phyloP scores from a whole-genome alignment of 2,329 filamentous ascomycete genomes.

The Epichloe brachyelytri region DNA sequence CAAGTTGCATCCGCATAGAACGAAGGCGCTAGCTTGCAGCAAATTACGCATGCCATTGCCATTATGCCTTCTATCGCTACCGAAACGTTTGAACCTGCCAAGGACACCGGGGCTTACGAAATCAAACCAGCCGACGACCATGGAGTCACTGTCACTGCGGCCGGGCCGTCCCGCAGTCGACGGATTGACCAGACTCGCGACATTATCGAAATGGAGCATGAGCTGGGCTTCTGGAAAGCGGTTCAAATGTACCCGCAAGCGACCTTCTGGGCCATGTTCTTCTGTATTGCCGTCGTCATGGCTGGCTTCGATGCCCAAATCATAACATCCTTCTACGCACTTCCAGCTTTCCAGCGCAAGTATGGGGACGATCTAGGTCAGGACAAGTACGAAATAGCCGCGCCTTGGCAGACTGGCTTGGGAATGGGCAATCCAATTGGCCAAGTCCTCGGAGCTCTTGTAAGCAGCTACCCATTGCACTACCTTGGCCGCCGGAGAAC shows the following conservation, averaged over 20 bases:
- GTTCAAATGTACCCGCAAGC: slow-evolving; percentile 25
- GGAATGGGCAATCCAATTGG: slow-evolving; percentile 32
- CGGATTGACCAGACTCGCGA: slow-evolving; percentile 12
- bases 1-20: too few species aligned
- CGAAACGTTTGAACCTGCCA: not conserved
- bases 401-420: slow-evolving; percentile 36
- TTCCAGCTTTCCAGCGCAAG: slow-evolving; percentile 17
- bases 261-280: slow-evolving; percentile 17
- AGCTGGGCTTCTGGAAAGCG: slow-evolving; percentile 17
- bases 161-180: slow-evolving; percentile 4
- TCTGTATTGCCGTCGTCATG: slow-evolving; percentile 19
- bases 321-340: slow-evolving; percentile 26
- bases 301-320: slow-evolving; percentile 23
- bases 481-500: slow-evolving; percentile 31
- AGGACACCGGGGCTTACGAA: not conserved
- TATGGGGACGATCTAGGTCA: slow-evolving; percentile 22
- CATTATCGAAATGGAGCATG: slow-evolving; percentile 13
- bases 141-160: not conserved
- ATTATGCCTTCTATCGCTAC: not conserved
- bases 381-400: slow-evolving; percentile 25
- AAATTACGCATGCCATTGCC: too few species aligned
- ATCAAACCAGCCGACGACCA: not conserved
- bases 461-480: slow-evolving; percentile 19
- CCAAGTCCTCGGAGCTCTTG: slow-evolving; percentile 30
- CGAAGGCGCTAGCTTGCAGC: too few species aligned